A percentile compares a stretch with the other conserved stretches of the same genome.
Conservation (phyloP, 805 yeast genomes). For the Ogataea glucozyma region DNA sequence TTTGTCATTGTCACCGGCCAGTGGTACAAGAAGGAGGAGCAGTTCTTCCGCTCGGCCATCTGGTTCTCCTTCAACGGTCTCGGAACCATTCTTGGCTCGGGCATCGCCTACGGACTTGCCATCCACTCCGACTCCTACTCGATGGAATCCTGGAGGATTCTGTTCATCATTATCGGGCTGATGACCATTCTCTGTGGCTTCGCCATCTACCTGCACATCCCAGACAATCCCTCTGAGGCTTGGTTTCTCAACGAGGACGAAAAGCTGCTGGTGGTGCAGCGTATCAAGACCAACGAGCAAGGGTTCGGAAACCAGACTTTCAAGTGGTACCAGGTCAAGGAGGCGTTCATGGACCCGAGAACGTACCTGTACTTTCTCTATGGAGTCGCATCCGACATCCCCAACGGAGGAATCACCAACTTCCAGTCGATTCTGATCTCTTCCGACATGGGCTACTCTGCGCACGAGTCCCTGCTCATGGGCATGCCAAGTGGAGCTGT, state of each 20-base stretch:
- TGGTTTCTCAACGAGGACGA: constrained; percentile 40
- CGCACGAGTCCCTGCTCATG: constrained; percentile 26
- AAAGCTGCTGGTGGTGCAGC: constrained; percentile 36
- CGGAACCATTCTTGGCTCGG: constrained; percentile 50
- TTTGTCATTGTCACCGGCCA: constrained; percentile 53
- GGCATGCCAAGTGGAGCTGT: constrained; percentile 32
- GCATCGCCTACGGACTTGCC: constrained; percentile 34
- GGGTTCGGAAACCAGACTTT: constrained; percentile 27
- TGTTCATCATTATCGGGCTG: constrained; percentile 56
- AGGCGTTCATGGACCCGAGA: constrained; percentile 26
- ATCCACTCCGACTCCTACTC: constrained; percentile 32
- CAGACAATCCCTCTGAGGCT: constrained; percentile 53
- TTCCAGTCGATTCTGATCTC: constrained; percentile 42
- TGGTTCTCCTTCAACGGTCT: constrained; percentile 41
- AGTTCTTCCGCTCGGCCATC: constrained; percentile 42
- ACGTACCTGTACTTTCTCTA: constrained; percentile 48
- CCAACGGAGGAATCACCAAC: constrained; percentile 43
- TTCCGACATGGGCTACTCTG: constrained; percentile 25
- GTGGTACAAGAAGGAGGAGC: constrained; percentile 49
- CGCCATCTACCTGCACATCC: constrained; percentile 41
- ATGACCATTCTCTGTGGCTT: constrained; percentile 43
- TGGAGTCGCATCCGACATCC: constrained; percentile 30
- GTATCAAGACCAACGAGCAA: constrained; percentile 24
- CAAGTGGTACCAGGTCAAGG: constrained; percentile 26
- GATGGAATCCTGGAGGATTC: constrained; percentile 47